These are phyloP conservation scores for Ochromonadaceae sp. DNA, from an alignment of 352 stramenopile genomes.

Conservation along the genomic window DNA sequence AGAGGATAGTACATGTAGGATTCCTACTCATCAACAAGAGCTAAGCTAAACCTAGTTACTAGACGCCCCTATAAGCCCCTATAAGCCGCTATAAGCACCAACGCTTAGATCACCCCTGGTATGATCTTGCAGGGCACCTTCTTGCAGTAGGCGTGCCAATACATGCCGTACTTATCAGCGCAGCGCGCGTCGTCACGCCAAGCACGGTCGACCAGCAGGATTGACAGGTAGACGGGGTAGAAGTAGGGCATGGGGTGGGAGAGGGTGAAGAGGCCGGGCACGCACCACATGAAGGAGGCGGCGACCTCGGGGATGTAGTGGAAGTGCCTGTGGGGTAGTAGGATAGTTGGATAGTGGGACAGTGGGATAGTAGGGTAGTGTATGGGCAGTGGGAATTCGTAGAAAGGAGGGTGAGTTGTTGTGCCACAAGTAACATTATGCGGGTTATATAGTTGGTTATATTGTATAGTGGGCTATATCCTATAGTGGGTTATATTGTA, in stretches of 20 bases:
- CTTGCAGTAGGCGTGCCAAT: slow-evolving; percentile 57
- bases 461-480: too few relatives aligned
- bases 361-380: background rate
- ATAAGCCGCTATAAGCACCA: too few relatives aligned
- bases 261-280: slow-evolving; percentile 39
- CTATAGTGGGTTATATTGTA: slow-evolving; percentile 77
- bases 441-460: too few relatives aligned
- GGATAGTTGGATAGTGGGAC: background rate
- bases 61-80: too few relatives aligned
- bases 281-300: slow-evolving; percentile 51
- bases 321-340: slow-evolving; percentile 26
- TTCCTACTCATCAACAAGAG: too few relatives aligned
- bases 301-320: slow-evolving; percentile 63
- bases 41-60: too few relatives aligned
- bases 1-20: too few relatives aligned
- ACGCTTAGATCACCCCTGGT: slow-evolving; percentile 51
- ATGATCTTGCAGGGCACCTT: slow-evolving; percentile 66
- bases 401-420: too few relatives aligned
- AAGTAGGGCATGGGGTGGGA: slow-evolving; percentile 48
- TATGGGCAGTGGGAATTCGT: too few relatives aligned
- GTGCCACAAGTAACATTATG: too few relatives aligned
- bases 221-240: slow-evolving; percentile 71
- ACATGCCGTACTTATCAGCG: slow-evolving; percentile 80
- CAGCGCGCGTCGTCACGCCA: slow-evolving; percentile 86
- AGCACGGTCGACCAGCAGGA: slow-evolving; percentile 81